Evolutionary conservation across 371 early-diverging fungal species (phyloP).

Genomic region (Choanephora cucurbitarum): DNA sequence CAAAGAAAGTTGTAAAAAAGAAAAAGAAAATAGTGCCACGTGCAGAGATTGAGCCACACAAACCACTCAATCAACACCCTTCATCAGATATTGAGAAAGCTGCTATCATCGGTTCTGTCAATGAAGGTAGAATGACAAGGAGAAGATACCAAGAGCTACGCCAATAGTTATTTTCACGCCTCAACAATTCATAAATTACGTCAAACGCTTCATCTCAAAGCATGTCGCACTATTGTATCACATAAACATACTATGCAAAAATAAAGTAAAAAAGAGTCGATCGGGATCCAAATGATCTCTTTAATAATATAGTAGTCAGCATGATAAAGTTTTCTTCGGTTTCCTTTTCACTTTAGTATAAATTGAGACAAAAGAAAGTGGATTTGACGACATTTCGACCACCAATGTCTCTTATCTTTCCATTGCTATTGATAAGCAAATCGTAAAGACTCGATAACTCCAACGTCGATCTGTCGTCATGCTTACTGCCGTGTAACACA

Average conservation of each 20-base stretch:
- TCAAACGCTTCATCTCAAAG: not conserved
- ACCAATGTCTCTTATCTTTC: not conserved
- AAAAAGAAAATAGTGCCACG: not conserved
- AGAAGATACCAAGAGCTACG: not conserved
- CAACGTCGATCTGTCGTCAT: constrained; percentile 22
- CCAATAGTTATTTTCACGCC: no score
- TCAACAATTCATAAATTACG: not conserved
- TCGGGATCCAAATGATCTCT: no score
- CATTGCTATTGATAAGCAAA: not conserved
- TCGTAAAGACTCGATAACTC: not conserved
- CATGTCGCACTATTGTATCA: not conserved
- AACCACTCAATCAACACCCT: not conserved
- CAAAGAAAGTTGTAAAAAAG: not conserved
- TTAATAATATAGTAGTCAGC: not conserved
- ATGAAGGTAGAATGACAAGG: not conserved
- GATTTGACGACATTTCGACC: no score
- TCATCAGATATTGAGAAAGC: not conserved
- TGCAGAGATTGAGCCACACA: not conserved
- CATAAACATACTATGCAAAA: not conserved
- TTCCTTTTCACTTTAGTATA: no score
- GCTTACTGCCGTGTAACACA: constrained; percentile 1
- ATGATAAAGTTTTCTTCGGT: not conserved
- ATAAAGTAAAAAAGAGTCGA: no score
- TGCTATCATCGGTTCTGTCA: not conserved
- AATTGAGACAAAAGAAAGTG: not conserved